These are phyloP conservation scores for Russula sp. DNA, from an alignment of 768 basidiomycete genomes.

Conservation along the genomic window DNA sequence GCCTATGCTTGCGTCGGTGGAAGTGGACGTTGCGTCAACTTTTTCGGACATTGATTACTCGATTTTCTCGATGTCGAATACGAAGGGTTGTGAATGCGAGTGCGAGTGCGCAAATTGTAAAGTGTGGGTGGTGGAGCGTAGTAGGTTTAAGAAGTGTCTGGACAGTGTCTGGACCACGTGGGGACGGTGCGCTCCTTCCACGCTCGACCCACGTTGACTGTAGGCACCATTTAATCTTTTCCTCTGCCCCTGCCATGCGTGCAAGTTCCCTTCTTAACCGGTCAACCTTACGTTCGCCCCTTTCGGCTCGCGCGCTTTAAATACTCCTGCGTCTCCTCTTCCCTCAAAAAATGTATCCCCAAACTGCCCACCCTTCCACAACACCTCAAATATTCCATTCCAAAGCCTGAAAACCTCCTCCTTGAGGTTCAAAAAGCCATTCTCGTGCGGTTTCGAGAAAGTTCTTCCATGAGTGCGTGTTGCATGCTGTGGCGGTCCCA, in stretches of 20 bases:
- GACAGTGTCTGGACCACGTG: conserved; percentile 11
- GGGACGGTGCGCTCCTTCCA: conserved; percentile 1
- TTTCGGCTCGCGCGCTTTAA: not conserved
- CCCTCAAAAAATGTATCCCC: not conserved
- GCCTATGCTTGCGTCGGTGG: conserved; percentile 51
- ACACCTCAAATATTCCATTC: not conserved
- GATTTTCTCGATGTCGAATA: conserved; percentile 5
- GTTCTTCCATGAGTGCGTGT: not conserved
- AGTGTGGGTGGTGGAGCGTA: not conserved
- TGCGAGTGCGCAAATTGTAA: not conserved
- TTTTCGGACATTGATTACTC: conserved; percentile 39
- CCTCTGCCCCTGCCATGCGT: conserved; percentile 3
- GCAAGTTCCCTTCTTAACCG: not conserved
- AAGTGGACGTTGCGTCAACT: conserved; percentile 55
- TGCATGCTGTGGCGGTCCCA: not conserved
- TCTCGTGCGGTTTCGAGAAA: not conserved
- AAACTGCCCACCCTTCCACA: not conserved
- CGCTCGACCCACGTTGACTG: conserved; percentile 3
- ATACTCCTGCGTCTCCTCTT: not conserved
- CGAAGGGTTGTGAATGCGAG: not conserved
- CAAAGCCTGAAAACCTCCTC: not conserved
- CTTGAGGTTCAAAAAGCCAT: not conserved
- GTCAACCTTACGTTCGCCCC: conserved; percentile 4
- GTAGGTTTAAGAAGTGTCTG: conserved; percentile 6
- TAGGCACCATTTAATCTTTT: not conserved